These are phyloP conservation scores for Hericium rajendrae DNA, from an alignment of 768 basidiomycete genomes.

Conservation along the genomic window DNA sequence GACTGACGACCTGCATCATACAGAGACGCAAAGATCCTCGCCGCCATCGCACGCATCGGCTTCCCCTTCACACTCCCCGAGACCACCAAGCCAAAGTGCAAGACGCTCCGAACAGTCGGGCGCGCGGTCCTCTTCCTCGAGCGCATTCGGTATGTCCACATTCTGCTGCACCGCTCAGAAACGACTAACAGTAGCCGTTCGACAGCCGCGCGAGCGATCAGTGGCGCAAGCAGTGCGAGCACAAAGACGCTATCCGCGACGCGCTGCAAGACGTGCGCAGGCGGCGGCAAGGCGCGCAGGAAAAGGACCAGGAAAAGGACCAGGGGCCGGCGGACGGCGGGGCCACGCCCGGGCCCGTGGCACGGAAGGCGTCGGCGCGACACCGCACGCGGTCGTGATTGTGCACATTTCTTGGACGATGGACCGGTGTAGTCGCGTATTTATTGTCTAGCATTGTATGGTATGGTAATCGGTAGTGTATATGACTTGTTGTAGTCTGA, in stretches of 20 bases:
- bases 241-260: constrained; percentile 50
- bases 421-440: background rate
- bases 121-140: constrained; percentile 54
- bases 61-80: constrained; percentile 39
- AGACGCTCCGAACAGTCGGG: constrained; percentile 47
- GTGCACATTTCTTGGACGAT: background rate
- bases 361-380: too few species aligned
- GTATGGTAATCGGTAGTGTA: background rate
- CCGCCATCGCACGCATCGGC: constrained; percentile 68
- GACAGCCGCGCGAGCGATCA: constrained; percentile 46
- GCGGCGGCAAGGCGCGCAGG: constrained; percentile 8
- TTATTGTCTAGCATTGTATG: background rate
- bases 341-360: too few species aligned
- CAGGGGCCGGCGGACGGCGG: too few species aligned
- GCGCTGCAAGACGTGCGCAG: constrained; percentile 64
- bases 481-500: background rate
- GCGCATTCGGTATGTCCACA: constrained; percentile 44
- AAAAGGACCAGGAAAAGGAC: background rate
- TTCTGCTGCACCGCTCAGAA: background rate
- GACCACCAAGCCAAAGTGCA: constrained; percentile 28
- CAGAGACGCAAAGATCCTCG: constrained; percentile 64
- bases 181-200: constrained; percentile 5
- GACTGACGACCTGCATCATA: too few species aligned
- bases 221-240: constrained; percentile 56
- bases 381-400: too few species aligned